Percentiles rank a stretch among this genome's conserved stretches.
Evolutionary conservation across 352 stramenopile genomes (phyloP).

Genomic region (Globisporangium nagaii): DNA sequence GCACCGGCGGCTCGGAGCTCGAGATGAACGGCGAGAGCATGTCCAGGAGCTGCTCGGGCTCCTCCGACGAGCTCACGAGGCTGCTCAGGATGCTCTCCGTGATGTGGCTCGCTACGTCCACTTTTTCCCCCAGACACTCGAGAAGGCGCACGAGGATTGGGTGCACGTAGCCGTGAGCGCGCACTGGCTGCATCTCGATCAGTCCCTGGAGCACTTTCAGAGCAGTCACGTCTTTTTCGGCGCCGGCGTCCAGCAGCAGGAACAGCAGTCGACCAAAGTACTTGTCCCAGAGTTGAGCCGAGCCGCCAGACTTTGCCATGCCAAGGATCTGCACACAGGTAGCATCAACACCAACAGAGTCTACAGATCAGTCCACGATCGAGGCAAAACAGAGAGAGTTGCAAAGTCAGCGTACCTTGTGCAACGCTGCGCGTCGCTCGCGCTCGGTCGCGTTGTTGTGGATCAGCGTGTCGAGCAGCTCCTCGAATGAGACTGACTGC

Average conservation of each 20-base stretch:
- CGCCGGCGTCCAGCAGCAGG: conserved; percentile 36
- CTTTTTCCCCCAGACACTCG: conserved; percentile 31
- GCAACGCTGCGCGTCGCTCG: conserved; percentile 32
- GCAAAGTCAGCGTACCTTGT: conserved; percentile 29
- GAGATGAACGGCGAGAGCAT: conserved; percentile 34
- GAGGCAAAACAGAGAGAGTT: not conserved
- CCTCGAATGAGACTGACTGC: conserved; percentile 24
- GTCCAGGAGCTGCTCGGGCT: conserved; percentile 31
- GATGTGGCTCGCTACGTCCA: conserved; percentile 44
- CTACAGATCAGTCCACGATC: not conserved
- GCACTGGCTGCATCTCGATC: conserved; percentile 30
- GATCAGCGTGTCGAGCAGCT: conserved; percentile 30
- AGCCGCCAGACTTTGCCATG: conserved; percentile 18
- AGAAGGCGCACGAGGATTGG: conserved; percentile 55
- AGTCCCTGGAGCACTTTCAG: conserved; percentile 52
- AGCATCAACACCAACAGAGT: not conserved
- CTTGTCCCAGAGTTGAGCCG: conserved; percentile 29
- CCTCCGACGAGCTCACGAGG: conserved; percentile 23
- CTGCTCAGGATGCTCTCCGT: conserved; percentile 40
- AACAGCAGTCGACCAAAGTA: conserved; percentile 38
- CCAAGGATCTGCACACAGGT: conserved; percentile 26
- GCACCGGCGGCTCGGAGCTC: conserved; percentile 26
- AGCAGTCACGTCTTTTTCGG: conserved; percentile 37
- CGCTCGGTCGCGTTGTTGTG: conserved; percentile 44
- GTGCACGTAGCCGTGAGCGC: conserved; percentile 46